These are phyloP conservation scores for Eucalyptus cloeziana DNA, from an alignment of 345 rosid species.

Conservation along the genomic window DNA sequence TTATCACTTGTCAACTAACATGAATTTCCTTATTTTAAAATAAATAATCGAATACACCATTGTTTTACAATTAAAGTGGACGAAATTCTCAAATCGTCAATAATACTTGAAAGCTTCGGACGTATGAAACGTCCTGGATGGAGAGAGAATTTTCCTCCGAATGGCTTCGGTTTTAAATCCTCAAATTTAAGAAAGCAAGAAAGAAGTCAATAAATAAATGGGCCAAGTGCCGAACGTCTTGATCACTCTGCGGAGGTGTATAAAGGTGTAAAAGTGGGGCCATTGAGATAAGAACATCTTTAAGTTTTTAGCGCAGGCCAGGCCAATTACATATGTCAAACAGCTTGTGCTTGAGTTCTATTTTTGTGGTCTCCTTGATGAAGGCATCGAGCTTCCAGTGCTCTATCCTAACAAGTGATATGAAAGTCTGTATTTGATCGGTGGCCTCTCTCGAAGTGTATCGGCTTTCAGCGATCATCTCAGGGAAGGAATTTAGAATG, in stretches of 20 bases:
- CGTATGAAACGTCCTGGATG: not conserved
- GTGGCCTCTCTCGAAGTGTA: not conserved
- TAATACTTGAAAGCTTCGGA: not conserved
- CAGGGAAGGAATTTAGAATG: not conserved
- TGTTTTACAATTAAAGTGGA: no score
- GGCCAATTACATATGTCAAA: not conserved
- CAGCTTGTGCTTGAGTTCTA: no score
- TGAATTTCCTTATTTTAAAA: no score
- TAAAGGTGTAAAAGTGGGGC: not conserved
- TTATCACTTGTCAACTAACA: rapidly evolving
- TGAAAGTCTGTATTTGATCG: not conserved
- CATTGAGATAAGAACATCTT: not conserved
- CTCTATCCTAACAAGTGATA: not conserved
- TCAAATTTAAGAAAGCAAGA: not conserved
- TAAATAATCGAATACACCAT: no score
- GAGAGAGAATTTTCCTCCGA: not conserved
- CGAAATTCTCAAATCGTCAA: no score
- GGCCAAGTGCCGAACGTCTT: not conserved
- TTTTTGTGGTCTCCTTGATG: not conserved
- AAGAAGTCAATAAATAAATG: not conserved
- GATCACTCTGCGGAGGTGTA: not conserved
- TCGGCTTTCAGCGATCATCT: not conserved
- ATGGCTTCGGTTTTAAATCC: not conserved
- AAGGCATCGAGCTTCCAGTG: not conserved
- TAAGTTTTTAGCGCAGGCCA: rapidly evolving